Conservation (phyloP, 2,329 filamentous ascomycete species). For the Trichoderma sp. region DNA sequence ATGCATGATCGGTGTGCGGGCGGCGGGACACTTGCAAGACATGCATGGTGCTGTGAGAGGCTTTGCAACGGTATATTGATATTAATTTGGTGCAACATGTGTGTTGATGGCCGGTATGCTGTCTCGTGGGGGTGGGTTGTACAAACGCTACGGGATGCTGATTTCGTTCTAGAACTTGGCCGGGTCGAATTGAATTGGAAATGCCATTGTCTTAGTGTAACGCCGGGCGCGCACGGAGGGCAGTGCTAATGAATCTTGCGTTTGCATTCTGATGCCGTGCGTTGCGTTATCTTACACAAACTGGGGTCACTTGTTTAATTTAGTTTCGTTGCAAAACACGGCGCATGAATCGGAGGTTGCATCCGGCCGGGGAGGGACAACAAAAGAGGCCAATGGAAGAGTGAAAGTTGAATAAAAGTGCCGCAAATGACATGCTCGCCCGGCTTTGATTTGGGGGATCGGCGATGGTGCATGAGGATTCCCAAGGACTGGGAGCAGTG, state of each 20-base stretch:
- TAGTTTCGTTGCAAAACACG: background rate
- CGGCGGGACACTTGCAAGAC: background rate
- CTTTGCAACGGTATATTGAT: background rate
- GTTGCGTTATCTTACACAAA: background rate
- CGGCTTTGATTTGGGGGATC: constrained; percentile 1
- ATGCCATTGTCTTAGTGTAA: background rate
- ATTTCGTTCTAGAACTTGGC: background rate
- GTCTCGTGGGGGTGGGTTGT: background rate
- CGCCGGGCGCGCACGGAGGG: background rate
- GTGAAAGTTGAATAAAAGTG: background rate
- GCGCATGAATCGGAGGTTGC: background rate
- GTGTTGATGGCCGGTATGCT: background rate
- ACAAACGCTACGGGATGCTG: background rate
- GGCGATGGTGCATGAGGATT: background rate
- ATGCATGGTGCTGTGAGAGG: background rate
- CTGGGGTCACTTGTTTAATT: background rate
- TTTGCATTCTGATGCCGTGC: background rate
- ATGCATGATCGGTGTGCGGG: background rate
- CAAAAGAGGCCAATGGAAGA: background rate
- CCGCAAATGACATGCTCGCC: background rate
- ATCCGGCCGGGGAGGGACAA: background rate
- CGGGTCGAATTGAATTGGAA: background rate
- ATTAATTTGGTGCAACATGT: background rate
- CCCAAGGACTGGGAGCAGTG: background rate
- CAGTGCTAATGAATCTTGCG: background rate